Evolutionary conservation across 345 rosid species (phyloP), one percentile per base, ranked within the genome.

Genomic region (Melaleuca quinquenervia): DNA sequence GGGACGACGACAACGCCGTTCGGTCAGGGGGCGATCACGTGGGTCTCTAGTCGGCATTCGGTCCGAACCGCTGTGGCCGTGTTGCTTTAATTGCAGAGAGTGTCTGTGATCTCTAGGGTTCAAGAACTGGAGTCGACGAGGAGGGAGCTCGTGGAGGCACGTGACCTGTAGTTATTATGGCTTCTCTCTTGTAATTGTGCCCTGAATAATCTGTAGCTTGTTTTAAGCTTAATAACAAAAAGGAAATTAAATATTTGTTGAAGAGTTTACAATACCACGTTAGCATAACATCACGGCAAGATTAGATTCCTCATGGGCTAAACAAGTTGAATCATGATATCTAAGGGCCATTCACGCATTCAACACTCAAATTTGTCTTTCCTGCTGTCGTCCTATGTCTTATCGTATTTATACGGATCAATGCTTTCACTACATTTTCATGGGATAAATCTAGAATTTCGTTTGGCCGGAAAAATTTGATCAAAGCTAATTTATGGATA

Each of bases 391-490:
- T 26, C 29, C 13, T 26, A 56, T 56, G 62, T 56, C n/a, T 55
- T 55, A n/a, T n/a, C 41, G 41, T 41, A 4, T 41, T 41, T 41
- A 41, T 41, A 41, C 4, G 41, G 8, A 58, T 58, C 32, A n/a
- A 6, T 58, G 70, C 32, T 58, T 58, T 58, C 70, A 58, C 32
- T 56, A 56, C 24, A 0, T 24, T 55, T 55, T 56, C 62, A 56
- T 12, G 5, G 14, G 15, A 56, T 56, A 24, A 26, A 56, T 56
- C 62, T 24, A 56, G 62, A 56, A 56, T 56, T 56, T 26, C 29
- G 62, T 56, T 56, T 0, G 0, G 26, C 24, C 29, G 14, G 62
- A 55, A 55, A 24, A 55, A 24, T 24, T 55, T 0, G 3, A 56
- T 24, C 62, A 56, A 10, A 56, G 24, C 24, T 24, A 27, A 56